Conservation (phyloP, 176 grass and related monocot species). For the Ensete glaucum region DNA sequence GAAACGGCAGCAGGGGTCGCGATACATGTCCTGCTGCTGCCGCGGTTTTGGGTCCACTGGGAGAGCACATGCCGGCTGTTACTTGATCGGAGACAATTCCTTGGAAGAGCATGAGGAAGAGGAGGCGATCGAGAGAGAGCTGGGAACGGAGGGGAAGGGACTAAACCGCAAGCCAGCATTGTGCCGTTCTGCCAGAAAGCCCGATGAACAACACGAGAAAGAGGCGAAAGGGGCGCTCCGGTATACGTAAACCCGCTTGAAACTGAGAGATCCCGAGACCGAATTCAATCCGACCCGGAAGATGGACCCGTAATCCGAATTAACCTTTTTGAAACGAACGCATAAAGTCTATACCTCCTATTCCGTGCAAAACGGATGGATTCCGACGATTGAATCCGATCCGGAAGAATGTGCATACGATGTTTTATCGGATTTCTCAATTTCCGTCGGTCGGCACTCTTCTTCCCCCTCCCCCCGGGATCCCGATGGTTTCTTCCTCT, state of each 20-base stretch:
- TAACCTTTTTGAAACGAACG: too few relatives aligned
- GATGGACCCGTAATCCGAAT: too few relatives aligned
- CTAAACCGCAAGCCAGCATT: neutral
- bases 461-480: neutral
- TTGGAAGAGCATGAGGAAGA: neutral
- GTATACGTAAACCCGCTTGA: too few relatives aligned
- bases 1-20: neutral
- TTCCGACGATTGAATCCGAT: too few relatives aligned
- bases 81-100: neutral
- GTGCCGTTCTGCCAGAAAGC: neutral
- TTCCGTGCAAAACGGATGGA: too few relatives aligned
- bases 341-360: too few relatives aligned
- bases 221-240: too few relatives aligned
- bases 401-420: too few relatives aligned
- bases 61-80: neutral
- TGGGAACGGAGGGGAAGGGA: neutral
- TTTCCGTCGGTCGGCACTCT: neutral
- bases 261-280: too few relatives aligned
- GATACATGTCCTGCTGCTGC: neutral
- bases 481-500: constrained; percentile 36
- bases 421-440: too few relatives aligned
- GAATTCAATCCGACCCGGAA: too few relatives aligned
- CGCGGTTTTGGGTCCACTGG: neutral
- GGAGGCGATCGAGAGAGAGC: neutral
- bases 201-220: too few relatives aligned